Evolutionary conservation across 176 grass and related monocot species (phyloP).

Genomic region (Phoenix roebelenii): DNA sequence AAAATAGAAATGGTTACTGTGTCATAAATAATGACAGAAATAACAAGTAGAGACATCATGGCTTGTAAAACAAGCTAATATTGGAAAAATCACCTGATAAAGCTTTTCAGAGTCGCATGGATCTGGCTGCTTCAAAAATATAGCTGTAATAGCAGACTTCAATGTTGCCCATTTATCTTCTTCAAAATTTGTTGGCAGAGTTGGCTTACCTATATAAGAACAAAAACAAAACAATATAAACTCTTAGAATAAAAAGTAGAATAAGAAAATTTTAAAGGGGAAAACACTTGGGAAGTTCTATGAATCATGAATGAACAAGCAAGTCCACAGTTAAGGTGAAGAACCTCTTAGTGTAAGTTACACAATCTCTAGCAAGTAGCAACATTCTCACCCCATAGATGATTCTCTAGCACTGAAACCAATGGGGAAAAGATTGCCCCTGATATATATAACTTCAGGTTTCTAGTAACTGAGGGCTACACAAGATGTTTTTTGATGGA

Average conservation of each 20-base stretch:
- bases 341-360: no score
- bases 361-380: no score
- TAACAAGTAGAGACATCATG: background rate
- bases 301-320: no score
- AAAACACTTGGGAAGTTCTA: no score
- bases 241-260: background rate
- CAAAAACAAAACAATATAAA: conserved; percentile 20
- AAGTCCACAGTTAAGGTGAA: no score
- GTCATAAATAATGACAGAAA: background rate
- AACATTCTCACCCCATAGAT: no score
- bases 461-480: no score
- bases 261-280: no score
- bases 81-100: conserved; percentile 67
- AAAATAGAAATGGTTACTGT: background rate
- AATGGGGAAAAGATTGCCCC: no score
- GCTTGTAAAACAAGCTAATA: background rate
- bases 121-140: conserved; percentile 88
- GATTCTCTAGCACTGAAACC: no score
- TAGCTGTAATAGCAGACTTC: conserved; percentile 87
- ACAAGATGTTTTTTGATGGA: no score
- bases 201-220: conserved; percentile 57
- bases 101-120: conserved; percentile 86
- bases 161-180: conserved; percentile 87
- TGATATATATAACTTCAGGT: no score
- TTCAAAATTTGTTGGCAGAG: conserved; percentile 83